Conservation (phyloP, 768 basidiomycete genomes). For the Rhodotorula diobovata region DNA sequence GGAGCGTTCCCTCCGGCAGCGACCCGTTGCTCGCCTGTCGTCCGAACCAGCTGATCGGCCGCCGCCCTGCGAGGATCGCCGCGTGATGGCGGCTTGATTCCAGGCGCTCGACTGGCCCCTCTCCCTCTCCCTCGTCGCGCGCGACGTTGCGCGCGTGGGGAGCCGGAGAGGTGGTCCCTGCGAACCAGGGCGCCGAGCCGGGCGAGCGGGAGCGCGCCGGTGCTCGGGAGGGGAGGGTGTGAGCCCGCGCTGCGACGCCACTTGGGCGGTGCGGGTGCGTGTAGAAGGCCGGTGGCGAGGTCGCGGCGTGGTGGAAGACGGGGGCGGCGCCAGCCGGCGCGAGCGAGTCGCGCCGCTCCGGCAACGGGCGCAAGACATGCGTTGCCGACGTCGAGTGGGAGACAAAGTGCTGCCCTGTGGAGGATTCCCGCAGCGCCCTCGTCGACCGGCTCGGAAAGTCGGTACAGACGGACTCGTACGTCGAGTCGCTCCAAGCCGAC, state of each 20-base stretch:
- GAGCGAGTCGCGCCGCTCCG: neutral
- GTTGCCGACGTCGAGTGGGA: too few species aligned
- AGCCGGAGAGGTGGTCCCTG: neutral
- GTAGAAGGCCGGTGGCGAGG: too few species aligned
- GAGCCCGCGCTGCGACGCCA: neutral
- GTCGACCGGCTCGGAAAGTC: neutral
- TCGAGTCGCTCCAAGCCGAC: neutral
- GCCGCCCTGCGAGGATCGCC: too few species aligned
- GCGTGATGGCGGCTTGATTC: neutral
- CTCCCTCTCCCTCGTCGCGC: neutral
- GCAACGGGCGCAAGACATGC: neutral
- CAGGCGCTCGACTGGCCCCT: neutral
- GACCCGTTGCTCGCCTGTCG: slow-evolving; percentile 6
- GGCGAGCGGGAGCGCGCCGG: neutral
- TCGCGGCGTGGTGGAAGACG: too few species aligned
- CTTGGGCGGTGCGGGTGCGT: neutral
- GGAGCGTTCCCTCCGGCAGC: neutral
- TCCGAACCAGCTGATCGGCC: slow-evolving; percentile 22
- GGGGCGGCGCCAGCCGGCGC: neutral
- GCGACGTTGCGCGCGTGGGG: too few species aligned
- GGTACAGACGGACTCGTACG: neutral
- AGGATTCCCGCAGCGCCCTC: too few species aligned
- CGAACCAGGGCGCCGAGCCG: slow-evolving; percentile 1
- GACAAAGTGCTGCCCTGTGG: too few species aligned
- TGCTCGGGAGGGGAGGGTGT: neutral